These are phyloP conservation scores for Collybiopsis luxurians DNA, from an alignment of 768 basidiomycete genomes.

Conservation along the genomic window DNA sequence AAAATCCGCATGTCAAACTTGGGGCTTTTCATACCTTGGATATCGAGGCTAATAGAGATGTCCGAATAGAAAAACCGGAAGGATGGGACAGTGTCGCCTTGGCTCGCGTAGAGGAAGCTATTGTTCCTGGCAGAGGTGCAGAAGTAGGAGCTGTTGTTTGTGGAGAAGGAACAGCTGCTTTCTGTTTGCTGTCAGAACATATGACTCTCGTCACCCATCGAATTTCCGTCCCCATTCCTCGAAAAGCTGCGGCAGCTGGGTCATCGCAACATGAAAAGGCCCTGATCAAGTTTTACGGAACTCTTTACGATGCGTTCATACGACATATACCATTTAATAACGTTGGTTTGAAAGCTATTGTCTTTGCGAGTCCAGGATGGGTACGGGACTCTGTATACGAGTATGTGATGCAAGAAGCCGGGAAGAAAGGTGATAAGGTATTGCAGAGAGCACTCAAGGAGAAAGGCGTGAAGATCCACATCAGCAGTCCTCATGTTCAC, in stretches of 20 bases:
- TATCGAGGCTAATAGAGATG: conserved; percentile 86
- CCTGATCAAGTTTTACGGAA: conserved; percentile 76
- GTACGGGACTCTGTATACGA: conserved; percentile 86
- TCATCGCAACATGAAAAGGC: conserved; percentile 93
- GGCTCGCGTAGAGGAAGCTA: conserved; percentile 81
- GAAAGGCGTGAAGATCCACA: conserved; percentile 88
- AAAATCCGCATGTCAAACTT: conserved; percentile 87
- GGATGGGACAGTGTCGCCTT: conserved; percentile 94
- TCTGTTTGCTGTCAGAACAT: conserved; percentile 94
- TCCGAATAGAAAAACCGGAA: conserved; percentile 81
- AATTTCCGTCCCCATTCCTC: conserved; percentile 83
- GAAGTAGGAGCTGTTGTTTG: conserved; percentile 96
- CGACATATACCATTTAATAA: conserved; percentile 87
- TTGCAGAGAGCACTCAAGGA: conserved; percentile 73
- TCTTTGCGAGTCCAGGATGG: conserved; percentile 97
- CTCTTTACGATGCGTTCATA: conserved; percentile 81
- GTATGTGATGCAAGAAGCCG: conserved; percentile 80
- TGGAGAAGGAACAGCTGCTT: conserved; percentile 92
- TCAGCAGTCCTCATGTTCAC: conserved; percentile 93
- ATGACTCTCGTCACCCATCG: conserved; percentile 94
- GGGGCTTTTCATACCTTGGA: conserved; percentile 96
- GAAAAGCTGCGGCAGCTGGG: conserved; percentile 83
- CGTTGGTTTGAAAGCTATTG: conserved; percentile 77
- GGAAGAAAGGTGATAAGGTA: conserved; percentile 75
- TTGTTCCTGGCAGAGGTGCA: conserved; percentile 90